phyloP scores from a whole-genome alignment of 768 basidiomycete genomes.

The Auricularia sp. region DNA sequence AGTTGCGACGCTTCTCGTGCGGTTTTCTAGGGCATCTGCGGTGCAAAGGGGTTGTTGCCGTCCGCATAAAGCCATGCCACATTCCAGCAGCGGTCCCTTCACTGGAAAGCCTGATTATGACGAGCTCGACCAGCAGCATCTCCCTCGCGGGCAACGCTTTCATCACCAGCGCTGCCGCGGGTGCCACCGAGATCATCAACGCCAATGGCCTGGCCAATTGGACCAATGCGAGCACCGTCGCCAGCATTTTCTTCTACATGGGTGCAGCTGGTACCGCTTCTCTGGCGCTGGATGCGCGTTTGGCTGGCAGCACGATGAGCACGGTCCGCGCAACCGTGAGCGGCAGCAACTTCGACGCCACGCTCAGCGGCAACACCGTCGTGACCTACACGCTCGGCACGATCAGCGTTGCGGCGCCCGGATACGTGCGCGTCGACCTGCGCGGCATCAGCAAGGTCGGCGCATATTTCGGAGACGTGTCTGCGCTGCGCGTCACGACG shows the following conservation, averaged over 20 bases:
- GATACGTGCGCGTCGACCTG: background rate
- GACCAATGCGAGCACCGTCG: background rate
- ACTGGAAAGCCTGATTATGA: too few species aligned
- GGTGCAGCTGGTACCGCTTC: too few species aligned
- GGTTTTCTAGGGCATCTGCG: too few species aligned
- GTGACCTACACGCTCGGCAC: background rate
- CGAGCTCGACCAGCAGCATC: background rate
- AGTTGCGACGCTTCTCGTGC: too few species aligned
- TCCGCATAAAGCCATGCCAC: too few species aligned
- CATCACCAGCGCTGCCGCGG: background rate
- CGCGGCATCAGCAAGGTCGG: background rate
- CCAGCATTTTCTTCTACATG: background rate
- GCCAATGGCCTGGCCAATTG: background rate
- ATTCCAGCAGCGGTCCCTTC: too few species aligned
- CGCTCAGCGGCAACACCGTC: background rate
- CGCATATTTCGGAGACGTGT: background rate
- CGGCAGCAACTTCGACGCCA: background rate
- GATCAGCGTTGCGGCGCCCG: background rate
- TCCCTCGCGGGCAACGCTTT: background rate
- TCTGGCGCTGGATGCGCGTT: background rate
- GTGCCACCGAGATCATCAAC: background rate
- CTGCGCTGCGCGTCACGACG: background rate
- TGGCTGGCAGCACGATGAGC: background rate
- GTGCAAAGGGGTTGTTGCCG: too few species aligned
- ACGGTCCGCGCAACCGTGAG: background rate